A percentile compares a stretch with the other conserved stretches of the same genome.
phyloP scores from a whole-genome alignment of 352 stramenopile species.

The Peronospora tabacina region DNA sequence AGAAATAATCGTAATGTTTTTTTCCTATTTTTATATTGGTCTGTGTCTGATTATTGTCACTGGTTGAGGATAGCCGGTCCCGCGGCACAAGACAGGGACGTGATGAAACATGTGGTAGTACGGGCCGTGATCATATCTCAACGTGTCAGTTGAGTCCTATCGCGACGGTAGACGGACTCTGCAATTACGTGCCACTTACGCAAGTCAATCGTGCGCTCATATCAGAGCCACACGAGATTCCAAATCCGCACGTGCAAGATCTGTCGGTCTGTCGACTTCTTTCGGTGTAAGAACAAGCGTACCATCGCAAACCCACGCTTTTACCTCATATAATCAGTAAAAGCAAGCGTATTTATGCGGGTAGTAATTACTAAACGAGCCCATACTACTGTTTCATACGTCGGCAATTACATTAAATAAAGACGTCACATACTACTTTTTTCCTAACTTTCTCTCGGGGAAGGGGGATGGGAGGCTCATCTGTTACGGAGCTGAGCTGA shows the following conservation, averaged over 20 bases:
- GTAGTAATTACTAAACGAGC: neutral
- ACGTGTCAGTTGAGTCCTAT: too few species aligned
- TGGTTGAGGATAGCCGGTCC: too few species aligned
- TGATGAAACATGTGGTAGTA: too few species aligned
- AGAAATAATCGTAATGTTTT: too few species aligned
- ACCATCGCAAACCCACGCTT: neutral
- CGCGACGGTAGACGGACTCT: neutral
- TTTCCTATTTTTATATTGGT: too few species aligned
- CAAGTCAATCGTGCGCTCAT: constrained; percentile 10
- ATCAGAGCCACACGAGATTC: constrained; percentile 4
- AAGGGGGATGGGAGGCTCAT: neutral
- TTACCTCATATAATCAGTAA: too few species aligned
- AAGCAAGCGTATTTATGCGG: too few species aligned
- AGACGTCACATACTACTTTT: constrained; percentile 20
- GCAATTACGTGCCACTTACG: constrained; percentile 1
- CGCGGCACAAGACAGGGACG: too few species aligned
- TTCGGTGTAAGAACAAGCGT: neutral
- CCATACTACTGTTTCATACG: neutral
- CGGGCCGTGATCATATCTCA: too few species aligned
- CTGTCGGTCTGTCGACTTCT: neutral
- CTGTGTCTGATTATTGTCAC: too few species aligned
- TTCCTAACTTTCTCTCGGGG: constrained; percentile 10
- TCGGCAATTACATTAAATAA: constrained; percentile 13
- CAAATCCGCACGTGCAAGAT: neutral
- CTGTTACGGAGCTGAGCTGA: constrained; percentile 44